Percentiles rank a stretch among this genome's conserved stretches.
phyloP scores from a whole-genome alignment of 2,329 filamentous ascomycete species.

The Xylariales sp. region DNA sequence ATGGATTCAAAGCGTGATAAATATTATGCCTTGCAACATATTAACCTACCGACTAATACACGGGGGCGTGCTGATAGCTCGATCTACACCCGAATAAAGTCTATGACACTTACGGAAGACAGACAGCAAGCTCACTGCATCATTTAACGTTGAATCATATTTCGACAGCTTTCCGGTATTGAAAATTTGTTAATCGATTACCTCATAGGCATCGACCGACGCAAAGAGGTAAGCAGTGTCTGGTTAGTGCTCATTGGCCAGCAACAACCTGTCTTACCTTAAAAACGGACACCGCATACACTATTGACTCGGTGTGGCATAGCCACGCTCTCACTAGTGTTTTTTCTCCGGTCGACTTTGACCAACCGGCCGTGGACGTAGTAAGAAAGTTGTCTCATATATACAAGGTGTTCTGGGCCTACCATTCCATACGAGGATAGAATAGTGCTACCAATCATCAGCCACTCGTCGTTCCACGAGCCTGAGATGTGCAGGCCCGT shows the following conservation, averaged over 20 bases:
- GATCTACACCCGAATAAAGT: neutral
- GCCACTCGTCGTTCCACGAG: neutral
- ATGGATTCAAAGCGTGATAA: neutral
- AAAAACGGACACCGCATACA: neutral
- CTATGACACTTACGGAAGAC: neutral
- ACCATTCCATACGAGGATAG: neutral
- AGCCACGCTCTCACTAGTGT: neutral
- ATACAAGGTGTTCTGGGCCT: neutral
- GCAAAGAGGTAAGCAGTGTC: no score
- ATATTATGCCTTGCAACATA: neutral
- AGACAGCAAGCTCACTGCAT: neutral
- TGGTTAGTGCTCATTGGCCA: neutral
- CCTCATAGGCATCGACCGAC: no score
- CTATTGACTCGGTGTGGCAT: neutral
- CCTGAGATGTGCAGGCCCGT: neutral
- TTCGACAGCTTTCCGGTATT: no score
- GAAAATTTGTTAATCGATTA: no score
- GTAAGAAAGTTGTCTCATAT: constrained; percentile 1
- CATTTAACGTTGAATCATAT: no score
- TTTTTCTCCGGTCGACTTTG: neutral
- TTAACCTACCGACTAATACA: neutral
- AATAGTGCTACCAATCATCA: neutral
- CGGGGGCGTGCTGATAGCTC: neutral
- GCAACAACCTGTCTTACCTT: neutral
- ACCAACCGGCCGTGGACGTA: neutral